These are phyloP conservation scores for Rubia yunnanensis DNA, from an alignment of 257 asterid species.

Conservation along the genomic window DNA sequence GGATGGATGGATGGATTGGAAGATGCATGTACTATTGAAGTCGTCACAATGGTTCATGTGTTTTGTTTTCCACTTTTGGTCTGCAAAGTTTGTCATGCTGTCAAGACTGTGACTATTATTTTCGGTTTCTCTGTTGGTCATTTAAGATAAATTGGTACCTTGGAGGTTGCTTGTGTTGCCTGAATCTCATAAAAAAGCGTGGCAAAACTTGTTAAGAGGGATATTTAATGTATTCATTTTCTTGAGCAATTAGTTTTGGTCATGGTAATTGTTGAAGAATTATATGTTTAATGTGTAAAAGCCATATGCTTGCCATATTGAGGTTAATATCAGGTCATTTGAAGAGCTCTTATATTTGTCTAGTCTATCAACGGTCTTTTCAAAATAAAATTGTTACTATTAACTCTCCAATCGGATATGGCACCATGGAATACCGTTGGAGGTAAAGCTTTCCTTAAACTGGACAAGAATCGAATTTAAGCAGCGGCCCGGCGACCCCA, in stretches of 20 bases:
- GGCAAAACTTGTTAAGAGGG: not conserved
- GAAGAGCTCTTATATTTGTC: too few relatives aligned
- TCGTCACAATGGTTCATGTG: too few relatives aligned
- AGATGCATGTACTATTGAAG: not conserved
- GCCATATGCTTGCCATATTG: too few relatives aligned
- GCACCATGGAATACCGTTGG: too few relatives aligned
- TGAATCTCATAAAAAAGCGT: not conserved
- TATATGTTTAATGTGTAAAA: too few relatives aligned
- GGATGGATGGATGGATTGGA: not conserved
- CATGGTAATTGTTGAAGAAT: not conserved
- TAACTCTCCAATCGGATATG: too few relatives aligned
- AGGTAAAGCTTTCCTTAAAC: too few relatives aligned
- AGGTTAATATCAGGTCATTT: too few relatives aligned
- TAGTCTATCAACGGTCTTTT: too few relatives aligned
- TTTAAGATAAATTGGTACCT: constrained; percentile 9
- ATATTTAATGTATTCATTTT: constrained; percentile 1
- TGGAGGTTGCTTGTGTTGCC: constrained; percentile 15
- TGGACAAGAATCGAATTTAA: too few relatives aligned
- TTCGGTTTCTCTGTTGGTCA: constrained; percentile 3
- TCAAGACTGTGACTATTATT: not conserved
- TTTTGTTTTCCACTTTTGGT: not conserved
- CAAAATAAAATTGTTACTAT: too few relatives aligned
- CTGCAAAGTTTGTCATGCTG: not conserved
- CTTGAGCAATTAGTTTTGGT: not conserved
- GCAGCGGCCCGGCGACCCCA: too few relatives aligned